Base-by-base conservation (phyloP, 2,329 filamentous ascomycete species). In the Karstenula rhodostoma region DNA sequence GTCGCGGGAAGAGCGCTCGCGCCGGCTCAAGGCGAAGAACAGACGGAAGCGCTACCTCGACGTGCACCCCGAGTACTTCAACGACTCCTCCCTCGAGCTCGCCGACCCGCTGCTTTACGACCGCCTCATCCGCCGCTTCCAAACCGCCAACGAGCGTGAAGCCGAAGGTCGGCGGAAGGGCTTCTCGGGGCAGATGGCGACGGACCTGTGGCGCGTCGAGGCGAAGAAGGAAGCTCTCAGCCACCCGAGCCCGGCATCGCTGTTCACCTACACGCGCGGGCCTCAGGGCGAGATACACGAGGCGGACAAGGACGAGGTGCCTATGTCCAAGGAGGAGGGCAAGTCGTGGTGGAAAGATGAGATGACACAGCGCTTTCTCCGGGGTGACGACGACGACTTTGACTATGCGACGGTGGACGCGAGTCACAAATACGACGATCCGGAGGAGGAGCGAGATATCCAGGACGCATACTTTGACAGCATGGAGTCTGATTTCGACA, bases 101-200 rank as follows among this genome's bases (percentile, higher is more conserved):
- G 87, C 85, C 75, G 85, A 95, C 78, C 92, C 93, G 0, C 81
- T 94, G 9, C 85, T 96, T 33, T 96, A 96, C 81, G 91, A 96
- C 76, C 86, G 87, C 56, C 84, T 96, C 25, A 86, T 97, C 61
- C 88, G 92, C 55, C 87, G 87, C 54, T 94, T 93, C 75, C 91
- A 94, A 66, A 89, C 89, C 0, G 80, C 89, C 2, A 82, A 84
- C 4, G 92, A 96, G 78, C 87, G 92, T 56, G 88, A 93, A 73
- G 85, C 85, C 7, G 91, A 94, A 68, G 90, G 89, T 9, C 87
- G 87, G 46, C 80, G 82, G 9, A 93, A 93, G 73, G 93, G 93
- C 12, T 95, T 93, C 75, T 90, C 90, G 0, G 90, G 91, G 25
- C 85, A 90, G 13, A 84, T 96, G 5, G 90, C 96, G 73, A 88